These are phyloP conservation scores for Micractinium sp. DNA, from an alignment of 139 green algal genomes.

Conservation along the genomic window DNA sequence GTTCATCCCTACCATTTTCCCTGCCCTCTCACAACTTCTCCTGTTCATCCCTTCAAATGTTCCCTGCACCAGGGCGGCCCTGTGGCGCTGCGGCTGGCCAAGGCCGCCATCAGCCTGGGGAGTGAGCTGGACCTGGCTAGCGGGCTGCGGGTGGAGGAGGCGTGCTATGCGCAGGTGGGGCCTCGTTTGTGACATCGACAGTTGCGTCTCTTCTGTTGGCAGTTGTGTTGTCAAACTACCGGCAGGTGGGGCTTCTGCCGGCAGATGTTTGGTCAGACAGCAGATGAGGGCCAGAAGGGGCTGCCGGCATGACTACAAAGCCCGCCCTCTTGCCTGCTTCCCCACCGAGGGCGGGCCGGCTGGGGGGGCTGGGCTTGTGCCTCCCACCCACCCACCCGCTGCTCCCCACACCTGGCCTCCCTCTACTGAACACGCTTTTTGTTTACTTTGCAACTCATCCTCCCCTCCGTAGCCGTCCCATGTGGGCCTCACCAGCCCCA, in stretches of 20 bases:
- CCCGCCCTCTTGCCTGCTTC: neutral
- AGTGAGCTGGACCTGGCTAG: constrained; percentile 67
- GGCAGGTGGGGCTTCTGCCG: no score
- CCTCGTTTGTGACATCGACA: neutral
- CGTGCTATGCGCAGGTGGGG: neutral
- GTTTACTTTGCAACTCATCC: no score
- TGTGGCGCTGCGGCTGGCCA: constrained; percentile 78
- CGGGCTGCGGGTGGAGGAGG: constrained; percentile 75
- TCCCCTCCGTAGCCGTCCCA: no score
- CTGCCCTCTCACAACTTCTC: no score
- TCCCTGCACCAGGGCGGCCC: constrained; percentile 47
- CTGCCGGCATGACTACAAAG: neutral
- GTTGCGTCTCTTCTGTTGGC: no score
- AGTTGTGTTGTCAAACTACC: no score
- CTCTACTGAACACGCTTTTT: no score
- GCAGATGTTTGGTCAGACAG: no score
- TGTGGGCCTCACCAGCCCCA: no score
- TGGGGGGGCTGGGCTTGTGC: neutral
- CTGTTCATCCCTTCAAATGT: no score
- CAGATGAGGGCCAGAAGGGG: neutral
- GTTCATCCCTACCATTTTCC: neutral
- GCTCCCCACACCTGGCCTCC: no score
- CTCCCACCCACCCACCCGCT: neutral
- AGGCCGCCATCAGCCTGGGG: constrained; percentile 75
- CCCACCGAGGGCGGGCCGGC: neutral